Evolutionary conservation across 345 rosid species (phyloP), one percentile per base, ranked within the genome.

Genomic region (Trapa incisa): DNA sequence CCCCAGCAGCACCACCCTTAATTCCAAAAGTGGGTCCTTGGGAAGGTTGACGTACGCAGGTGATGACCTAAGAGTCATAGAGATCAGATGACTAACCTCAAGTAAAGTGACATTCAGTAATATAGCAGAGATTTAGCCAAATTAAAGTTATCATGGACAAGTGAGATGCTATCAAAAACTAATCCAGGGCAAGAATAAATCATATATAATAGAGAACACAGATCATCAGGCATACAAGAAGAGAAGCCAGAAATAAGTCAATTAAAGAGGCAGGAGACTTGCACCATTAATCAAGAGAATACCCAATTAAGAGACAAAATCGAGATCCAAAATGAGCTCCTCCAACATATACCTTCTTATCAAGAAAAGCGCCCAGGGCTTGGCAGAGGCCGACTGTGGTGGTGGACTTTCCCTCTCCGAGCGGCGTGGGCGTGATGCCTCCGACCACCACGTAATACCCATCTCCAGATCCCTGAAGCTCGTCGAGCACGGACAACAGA

Each of bases 1-100:
- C 99, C 70, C 99, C 99, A 0, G 97, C 99, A 61, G 99, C 99
- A 42, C 99, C 99, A 42, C 99, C 97, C 80, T 91, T 95, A 72
- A 95, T 95, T 74, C 99, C 97, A 81, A 95, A 95, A 50, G 97
- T 95, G 0, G 99, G 99, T 58, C 99, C 99, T 87, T 91, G 99
- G 22, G 99, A 95, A 42, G 99, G 99, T 81, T 95, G 99, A 62
- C 99, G 96, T 70, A 95, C 79, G 73, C 99, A 91, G 42, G 99
- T 89, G 72, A 91, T 86, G 75, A 95, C 97, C 99, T 94, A 75
- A 9, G 65, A 75, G 2, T n/a, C 47, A 41, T 16, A 64, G 39
- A 14, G 47, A 39, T 22, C 10, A 13, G 29, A 11, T 8, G 37
- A 58, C 41, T 37, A 58, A 29, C 1, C 42, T 32, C n/a, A 68